These are phyloP conservation scores for Cinchona pubescens DNA, from an alignment of 257 asterid species.

Conservation along the genomic window DNA sequence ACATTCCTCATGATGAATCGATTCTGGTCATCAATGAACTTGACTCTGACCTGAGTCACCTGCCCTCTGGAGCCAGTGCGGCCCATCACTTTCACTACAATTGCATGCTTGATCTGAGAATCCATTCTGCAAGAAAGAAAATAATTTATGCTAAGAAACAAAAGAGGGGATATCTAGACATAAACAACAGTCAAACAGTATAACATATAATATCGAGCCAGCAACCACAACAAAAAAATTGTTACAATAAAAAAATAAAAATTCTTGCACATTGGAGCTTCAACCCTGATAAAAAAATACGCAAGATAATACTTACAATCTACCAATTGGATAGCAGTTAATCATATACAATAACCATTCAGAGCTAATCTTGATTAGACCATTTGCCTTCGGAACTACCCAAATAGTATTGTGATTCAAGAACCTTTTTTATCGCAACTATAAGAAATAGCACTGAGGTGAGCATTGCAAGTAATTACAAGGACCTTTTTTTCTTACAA, in stretches of 20 bases:
- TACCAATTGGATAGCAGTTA: not conserved
- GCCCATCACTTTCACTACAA: conserved; percentile 33
- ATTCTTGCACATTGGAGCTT: not conserved
- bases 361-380: not conserved
- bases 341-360: not conserved
- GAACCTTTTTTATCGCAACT: too few species aligned
- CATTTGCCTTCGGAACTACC: not conserved
- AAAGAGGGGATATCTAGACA: not conserved
- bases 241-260: not conserved
- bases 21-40: conserved; percentile 34
- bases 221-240: not conserved
- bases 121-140: conserved; percentile 24
- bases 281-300: not conserved
- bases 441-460: too few species aligned
- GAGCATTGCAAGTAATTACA: not conserved
- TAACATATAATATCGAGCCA: not conserved
- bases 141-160: not conserved
- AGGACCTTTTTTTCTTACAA: not conserved
- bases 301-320: not conserved
- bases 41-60: conserved; percentile 38
- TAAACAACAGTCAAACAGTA: not conserved
- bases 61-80: conserved; percentile 36
- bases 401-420: not conserved
- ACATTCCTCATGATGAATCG: conserved; percentile 36
- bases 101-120: conserved; percentile 31